Conservation (phyloP, 2,329 filamentous ascomycete species). For the Exophiala aquamarina region DNA sequence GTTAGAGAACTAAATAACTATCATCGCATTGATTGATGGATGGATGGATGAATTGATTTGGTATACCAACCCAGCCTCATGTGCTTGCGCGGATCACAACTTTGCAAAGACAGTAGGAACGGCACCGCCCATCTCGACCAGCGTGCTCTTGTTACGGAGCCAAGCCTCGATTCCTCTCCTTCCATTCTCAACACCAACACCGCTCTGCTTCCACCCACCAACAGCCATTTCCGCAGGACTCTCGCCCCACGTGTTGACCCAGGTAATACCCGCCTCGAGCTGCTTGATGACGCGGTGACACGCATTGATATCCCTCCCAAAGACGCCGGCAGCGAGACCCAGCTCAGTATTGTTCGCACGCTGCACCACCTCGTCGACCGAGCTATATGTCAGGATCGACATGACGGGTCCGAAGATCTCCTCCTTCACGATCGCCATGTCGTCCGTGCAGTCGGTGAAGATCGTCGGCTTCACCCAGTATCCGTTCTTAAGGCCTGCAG, state of each 20-base stretch:
- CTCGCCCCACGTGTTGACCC: conserved; percentile 95
- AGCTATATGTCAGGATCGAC: conserved; percentile 72
- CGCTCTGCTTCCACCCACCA: conserved; percentile 89
- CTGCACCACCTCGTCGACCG: conserved; percentile 65
- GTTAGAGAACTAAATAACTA: no score
- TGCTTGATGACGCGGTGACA: conserved; percentile 71
- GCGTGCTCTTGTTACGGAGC: conserved; percentile 82
- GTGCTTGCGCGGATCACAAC: no score
- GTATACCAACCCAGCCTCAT: no score
- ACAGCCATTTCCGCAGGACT: conserved; percentile 89
- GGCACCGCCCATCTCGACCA: conserved; percentile 75
- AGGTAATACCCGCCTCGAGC: conserved; percentile 82
- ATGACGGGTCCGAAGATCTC: conserved; percentile 91
- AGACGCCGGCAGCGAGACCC: conserved; percentile 81
- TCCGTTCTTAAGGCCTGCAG: conserved; percentile 57
- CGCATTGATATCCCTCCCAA: conserved; percentile 70
- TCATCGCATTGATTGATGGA: no score
- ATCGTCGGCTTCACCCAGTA: conserved; percentile 83
- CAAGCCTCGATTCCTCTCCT: conserved; percentile 76
- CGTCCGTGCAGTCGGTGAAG: conserved; percentile 81
- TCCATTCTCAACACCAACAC: conserved; percentile 84
- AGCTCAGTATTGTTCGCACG: conserved; percentile 76
- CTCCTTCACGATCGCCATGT: conserved; percentile 75
- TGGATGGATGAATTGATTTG: no score
- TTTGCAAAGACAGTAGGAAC: conserved; percentile 75